These are phyloP conservation scores for Chrysosporium keratinophilum DNA, from an alignment of 2,329 filamentous ascomycete species.

Conservation along the genomic window DNA sequence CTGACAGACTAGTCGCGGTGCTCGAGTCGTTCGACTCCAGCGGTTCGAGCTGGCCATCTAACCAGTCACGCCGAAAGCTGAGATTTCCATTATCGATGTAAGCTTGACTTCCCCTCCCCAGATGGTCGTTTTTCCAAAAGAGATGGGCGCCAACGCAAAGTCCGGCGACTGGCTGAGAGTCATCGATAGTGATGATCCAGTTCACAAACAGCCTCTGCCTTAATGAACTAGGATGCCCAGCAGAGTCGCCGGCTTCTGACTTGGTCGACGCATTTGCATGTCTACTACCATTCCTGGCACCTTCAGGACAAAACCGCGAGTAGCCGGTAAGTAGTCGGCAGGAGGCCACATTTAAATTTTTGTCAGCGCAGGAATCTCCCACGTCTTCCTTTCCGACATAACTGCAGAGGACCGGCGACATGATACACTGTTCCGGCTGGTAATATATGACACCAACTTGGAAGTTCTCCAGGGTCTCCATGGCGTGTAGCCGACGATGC, in stretches of 20 bases:
- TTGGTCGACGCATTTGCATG: not conserved
- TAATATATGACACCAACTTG: not conserved
- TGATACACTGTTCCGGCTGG: not conserved
- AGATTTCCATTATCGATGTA: not conserved
- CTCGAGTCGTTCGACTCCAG: not conserved
- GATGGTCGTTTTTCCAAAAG: not conserved
- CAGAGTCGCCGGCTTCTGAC: not conserved
- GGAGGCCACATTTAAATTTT: not conserved
- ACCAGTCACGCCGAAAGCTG: not conserved
- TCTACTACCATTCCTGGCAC: not conserved
- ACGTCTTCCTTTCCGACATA: not conserved
- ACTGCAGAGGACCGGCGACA: not conserved
- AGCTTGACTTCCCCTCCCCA: not conserved
- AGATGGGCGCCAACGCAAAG: not conserved
- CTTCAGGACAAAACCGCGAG: not conserved
- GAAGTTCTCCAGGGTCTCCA: not conserved
- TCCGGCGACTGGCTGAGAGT: not conserved
- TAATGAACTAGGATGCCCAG: not conserved
- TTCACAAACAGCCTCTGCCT: not conserved
- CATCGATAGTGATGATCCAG: not conserved
- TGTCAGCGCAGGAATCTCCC: not conserved
- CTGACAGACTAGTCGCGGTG: not conserved
- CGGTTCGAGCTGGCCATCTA: not conserved
- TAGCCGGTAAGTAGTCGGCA: not conserved
- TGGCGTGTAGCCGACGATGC: not conserved